Base-by-base conservation (phyloP, 148 eudicot species). In the Pouteria glomerata region DNA sequence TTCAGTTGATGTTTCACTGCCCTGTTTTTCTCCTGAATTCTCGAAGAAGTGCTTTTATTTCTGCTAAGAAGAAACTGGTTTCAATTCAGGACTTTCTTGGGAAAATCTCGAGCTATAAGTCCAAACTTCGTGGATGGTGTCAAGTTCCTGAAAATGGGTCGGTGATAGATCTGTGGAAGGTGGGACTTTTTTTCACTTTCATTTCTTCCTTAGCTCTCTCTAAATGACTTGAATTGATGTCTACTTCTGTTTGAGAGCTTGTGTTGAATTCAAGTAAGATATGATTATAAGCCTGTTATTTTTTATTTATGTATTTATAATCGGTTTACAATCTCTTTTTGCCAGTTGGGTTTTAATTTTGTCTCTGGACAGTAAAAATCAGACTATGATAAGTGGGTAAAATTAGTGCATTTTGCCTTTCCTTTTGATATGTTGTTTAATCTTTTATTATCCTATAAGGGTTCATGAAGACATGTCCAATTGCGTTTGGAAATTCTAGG, bases 81-180 rank as follows among this genome's bases (percentile, higher is more conserved):
- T 58, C 39, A 27, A 6, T 58, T 71, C 63, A 18, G 65, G 39
- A 42, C 16, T 71, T 44, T 30, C 55, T 33, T 19, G 51, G 26
- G 19, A 56, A 56, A 56, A 68, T 55, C 29, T 34, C 39, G 41
- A 55, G 50, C 63, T 56, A 35, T 39, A 61, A 13, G 23, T 53
- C 35, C 30, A 21, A 56, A 27, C 56, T 56, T 57, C 42, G 6
- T 26, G 50, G 52, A 27, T 27, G 41, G 4, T 57, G 44, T 71
- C 55, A 13, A 30, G 29, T 42, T 70, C 7, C 55, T 57, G 55
- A 44, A 58, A 29, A 57, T 58, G 52, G 73, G 65, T 70, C 53
- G 65, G 29, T n/a, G 53, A 30, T 58, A 57, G 74, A 71, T 44
- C 64, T 27, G 19, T 29, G 2, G 50, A 58, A 57, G 65, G 66